These are phyloP conservation scores for Dactylellina drechsleri DNA, from an alignment of 2,329 filamentous ascomycete genomes.

Conservation along the genomic window DNA sequence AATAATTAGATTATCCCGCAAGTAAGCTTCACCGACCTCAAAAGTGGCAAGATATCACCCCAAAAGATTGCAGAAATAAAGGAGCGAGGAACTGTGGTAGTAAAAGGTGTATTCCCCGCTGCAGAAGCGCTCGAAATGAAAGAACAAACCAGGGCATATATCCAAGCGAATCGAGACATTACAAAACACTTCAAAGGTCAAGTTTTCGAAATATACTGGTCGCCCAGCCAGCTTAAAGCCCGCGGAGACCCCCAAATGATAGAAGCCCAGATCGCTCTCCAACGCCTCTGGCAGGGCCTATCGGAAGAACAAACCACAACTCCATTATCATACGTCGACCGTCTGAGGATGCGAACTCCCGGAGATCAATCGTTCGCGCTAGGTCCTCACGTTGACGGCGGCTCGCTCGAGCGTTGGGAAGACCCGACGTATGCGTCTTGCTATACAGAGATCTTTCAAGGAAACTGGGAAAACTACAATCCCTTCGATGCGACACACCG, in stretches of 20 bases:
- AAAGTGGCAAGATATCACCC: conserved; percentile 56
- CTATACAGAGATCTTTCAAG: conserved; percentile 78
- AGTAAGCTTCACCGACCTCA: conserved; percentile 67
- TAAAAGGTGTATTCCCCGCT: conserved; percentile 73
- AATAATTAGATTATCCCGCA: conserved; percentile 66
- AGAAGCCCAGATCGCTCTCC: conserved; percentile 70
- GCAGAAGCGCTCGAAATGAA: conserved; percentile 74
- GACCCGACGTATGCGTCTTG: conserved; percentile 74
- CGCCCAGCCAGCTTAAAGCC: conserved; percentile 73
- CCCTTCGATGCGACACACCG: conserved; percentile 80
- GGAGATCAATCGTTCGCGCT: conserved; percentile 77
- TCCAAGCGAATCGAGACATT: conserved; percentile 69
- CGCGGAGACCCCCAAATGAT: conserved; percentile 74
- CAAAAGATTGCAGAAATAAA: conserved; percentile 65
- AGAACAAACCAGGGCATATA: conserved; percentile 72
- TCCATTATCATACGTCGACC: conserved; percentile 75
- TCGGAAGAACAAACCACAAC: conserved; percentile 66
- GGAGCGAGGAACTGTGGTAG: conserved; percentile 72
- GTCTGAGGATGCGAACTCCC: conserved; percentile 76
- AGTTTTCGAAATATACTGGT: conserved; percentile 82
- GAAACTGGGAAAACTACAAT: conserved; percentile 82
- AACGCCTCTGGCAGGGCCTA: conserved; percentile 71
- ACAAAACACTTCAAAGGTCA: conserved; percentile 75
- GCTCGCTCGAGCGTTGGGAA: conserved; percentile 80
- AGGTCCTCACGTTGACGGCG: conserved; percentile 78